A percentile compares a stretch with the other conserved stretches of the same genome.
phyloP scores from a whole-genome alignment of 2,329 filamentous ascomycete genomes.

The Colletotrichum sp. region DNA sequence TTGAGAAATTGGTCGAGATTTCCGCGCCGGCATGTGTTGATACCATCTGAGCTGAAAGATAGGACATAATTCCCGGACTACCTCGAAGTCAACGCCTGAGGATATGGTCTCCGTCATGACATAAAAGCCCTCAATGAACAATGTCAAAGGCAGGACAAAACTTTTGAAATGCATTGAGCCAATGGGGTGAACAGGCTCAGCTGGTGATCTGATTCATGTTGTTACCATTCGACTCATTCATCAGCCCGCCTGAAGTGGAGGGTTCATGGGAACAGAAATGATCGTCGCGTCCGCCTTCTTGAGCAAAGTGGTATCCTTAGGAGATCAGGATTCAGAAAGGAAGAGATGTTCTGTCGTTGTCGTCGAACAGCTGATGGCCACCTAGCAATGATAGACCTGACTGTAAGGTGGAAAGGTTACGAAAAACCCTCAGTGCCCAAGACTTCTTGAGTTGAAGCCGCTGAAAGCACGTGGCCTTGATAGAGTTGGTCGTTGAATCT shows the following conservation, averaged over 20 bases:
- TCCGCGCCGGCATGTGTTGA: neutral
- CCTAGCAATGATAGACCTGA: neutral
- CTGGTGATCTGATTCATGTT: neutral
- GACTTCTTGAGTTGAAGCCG: neutral
- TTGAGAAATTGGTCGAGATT: neutral
- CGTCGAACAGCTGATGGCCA: neutral
- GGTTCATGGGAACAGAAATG: rapidly evolving
- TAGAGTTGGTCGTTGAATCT: neutral
- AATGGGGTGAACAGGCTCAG: neutral
- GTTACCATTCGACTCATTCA: neutral
- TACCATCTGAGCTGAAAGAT: neutral
- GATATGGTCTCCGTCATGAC: neutral
- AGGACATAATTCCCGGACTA: neutral
- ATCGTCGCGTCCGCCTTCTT: rapidly evolving
- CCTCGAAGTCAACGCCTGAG: neutral
- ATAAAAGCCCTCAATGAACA: neutral
- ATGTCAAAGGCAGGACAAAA: neutral
- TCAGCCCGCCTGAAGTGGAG: neutral
- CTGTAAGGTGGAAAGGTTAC: neutral
- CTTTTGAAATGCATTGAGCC: neutral
- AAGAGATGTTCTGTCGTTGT: neutral
- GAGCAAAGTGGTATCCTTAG: neutral
- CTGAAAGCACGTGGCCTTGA: neutral
- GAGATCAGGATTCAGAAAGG: neutral
- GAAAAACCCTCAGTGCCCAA: neutral